phyloP scores from a whole-genome alignment of 2,329 filamentous ascomycete genomes.

The Talaromyces funiculosus region DNA sequence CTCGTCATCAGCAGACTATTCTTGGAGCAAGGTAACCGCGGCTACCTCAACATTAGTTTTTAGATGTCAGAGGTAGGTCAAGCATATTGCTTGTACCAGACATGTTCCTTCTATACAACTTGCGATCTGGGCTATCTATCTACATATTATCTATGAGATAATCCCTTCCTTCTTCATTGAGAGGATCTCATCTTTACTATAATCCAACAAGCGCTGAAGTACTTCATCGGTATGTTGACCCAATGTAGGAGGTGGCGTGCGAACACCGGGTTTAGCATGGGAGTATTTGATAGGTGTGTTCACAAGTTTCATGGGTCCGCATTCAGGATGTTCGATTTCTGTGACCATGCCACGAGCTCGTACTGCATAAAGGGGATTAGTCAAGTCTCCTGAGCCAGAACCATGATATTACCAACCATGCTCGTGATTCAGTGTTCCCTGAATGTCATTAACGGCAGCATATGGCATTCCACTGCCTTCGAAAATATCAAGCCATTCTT shows the following conservation, averaged over 20 bases:
- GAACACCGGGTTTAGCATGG: slow-evolving; percentile 67
- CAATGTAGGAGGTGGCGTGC: slow-evolving; percentile 73
- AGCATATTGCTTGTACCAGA: no score
- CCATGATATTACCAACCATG: slow-evolving; percentile 56
- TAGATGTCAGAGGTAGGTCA: no score
- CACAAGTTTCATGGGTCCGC: slow-evolving; percentile 81
- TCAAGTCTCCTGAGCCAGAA: neutral
- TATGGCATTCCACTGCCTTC: slow-evolving; percentile 94
- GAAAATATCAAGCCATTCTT: slow-evolving; percentile 79
- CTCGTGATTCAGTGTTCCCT: slow-evolving; percentile 72
- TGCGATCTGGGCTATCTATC: no score
- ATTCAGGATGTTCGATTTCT: slow-evolving; percentile 74
- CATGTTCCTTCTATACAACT: neutral
- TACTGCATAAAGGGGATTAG: slow-evolving; percentile 34
- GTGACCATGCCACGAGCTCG: slow-evolving; percentile 81
- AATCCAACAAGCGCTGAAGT: slow-evolving; percentile 57
- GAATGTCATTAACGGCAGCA: slow-evolving; percentile 88
- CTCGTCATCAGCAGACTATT: no score
- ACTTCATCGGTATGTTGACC: slow-evolving; percentile 84
- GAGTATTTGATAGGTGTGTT: slow-evolving; percentile 96
- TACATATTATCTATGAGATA: slow-evolving; percentile 49
- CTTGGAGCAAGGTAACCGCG: no score
- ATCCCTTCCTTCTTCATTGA: slow-evolving; percentile 62
- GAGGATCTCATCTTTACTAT: slow-evolving; percentile 55
- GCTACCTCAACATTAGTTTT: no score